Evolutionary conservation across 148 eudicot genomes (phyloP), one percentile per base, ranked within the genome.

Genomic region (Rhododendron mucronatum): DNA sequence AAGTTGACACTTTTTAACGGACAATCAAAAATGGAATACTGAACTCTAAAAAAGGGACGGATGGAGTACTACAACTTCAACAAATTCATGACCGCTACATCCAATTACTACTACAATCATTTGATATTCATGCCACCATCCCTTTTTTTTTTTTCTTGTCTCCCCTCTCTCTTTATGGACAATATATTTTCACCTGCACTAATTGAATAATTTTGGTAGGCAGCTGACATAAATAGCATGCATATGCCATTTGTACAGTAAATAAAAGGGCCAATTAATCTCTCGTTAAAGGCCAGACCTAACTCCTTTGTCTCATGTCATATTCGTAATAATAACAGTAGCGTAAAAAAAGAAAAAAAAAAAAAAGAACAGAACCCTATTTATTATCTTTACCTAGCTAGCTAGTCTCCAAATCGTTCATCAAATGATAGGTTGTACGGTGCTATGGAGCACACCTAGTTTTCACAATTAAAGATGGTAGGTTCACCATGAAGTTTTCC

Each of bases 401-500:
- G 39, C 44, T 41, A 41, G 44, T 41, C 7, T 81, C 16, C 57
- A 18, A 21, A 9, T 3, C 35, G 41, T 6, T 81, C 47, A 82
- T 59, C 30, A 59, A 33, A 59, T 21, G 71, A 82, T 35, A 63
- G 26, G 84, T 23, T 13, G 67, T 63, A 41, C 44, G 67, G 84
- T 50, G 5, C 35, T 37, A 0, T 21, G 16, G 16, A 18, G 67
- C 84, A 63, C 74, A 63, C 51, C 41, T 82, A 11, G 35, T 41
- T 82, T 61, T 82, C 76, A 82, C n/a, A 82, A 9, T 82, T 82
- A 13, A 63, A 82, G 51, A 39, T 65, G 41, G 85, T 47, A 47
- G 78, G 44, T 30, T 26, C 51, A 50, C 5, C 15, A 47, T 44
- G 41, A 39, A 23, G 9, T 44, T 44, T 44, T n/a, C 15, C 11